These are phyloP conservation scores for Leishmania arabica DNA, from an alignment of 208 protist species.

Conservation along the genomic window DNA sequence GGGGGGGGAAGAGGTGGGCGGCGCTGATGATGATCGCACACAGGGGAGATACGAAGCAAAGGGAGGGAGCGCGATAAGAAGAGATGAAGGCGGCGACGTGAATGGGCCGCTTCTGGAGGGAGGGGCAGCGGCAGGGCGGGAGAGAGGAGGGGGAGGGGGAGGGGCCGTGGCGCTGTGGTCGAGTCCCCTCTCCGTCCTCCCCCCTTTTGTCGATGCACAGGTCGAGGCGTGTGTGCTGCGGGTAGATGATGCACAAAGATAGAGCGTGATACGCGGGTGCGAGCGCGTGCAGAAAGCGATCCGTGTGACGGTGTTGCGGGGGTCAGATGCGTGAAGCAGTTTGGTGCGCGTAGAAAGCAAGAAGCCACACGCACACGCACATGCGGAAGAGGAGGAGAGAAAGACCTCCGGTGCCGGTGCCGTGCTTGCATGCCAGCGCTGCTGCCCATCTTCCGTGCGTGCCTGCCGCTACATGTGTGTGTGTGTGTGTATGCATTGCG, in stretches of 20 bases:
- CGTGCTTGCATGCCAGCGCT: background rate
- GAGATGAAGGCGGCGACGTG: background rate
- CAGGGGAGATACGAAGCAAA: background rate
- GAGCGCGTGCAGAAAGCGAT: background rate
- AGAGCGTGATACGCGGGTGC: background rate
- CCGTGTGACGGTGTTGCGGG: background rate
- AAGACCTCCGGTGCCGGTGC: background rate
- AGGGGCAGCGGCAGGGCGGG: background rate
- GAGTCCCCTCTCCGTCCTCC: background rate
- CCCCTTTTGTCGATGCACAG: background rate
- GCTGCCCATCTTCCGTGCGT: background rate
- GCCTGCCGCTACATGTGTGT: background rate
- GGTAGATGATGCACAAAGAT: background rate
- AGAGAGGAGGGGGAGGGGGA: no score
- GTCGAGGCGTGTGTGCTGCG: background rate
- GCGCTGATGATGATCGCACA: background rate
- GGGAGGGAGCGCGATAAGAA: conserved; percentile 2
- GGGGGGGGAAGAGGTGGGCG: no score
- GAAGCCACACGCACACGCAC: background rate
- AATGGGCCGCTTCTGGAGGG: background rate
- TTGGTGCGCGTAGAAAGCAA: background rate
- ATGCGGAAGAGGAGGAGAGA: background rate
- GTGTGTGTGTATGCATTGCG: background rate
- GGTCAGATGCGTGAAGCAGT: background rate
- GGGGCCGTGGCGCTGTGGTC: background rate